Conservation (phyloP, 2,329 filamentous ascomycete genomes). For the Onygenales sp. region DNA sequence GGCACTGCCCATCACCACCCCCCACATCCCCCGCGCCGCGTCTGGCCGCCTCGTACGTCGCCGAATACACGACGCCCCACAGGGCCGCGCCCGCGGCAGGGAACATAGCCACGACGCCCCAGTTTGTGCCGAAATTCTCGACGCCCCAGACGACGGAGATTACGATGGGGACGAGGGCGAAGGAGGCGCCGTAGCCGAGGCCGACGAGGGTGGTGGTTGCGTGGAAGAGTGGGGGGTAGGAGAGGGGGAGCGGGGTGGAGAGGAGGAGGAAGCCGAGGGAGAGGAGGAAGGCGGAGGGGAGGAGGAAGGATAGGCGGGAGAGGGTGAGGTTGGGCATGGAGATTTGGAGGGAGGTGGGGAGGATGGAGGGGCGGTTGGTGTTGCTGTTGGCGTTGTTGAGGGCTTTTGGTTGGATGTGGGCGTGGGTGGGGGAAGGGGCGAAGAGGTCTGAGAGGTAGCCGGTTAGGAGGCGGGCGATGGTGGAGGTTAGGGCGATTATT, state of each 20-base stretch:
- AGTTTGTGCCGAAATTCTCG: constrained; percentile 97
- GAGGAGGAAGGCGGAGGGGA: constrained; percentile 64
- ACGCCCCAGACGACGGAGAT: constrained; percentile 97
- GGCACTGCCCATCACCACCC: constrained; percentile 54
- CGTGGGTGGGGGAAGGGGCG: constrained; percentile 57
- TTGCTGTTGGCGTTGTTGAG: constrained; percentile 18
- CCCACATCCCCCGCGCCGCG: constrained; percentile 31
- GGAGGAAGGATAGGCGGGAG: constrained; percentile 70
- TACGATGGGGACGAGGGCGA: constrained; percentile 81
- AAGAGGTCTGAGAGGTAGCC: constrained; percentile 83
- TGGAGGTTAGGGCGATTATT: constrained; percentile 83
- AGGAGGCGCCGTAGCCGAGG: constrained; percentile 85
- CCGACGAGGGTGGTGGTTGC: constrained; percentile 76
- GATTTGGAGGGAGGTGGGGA: constrained; percentile 24
- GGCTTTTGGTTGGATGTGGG: constrained; percentile 39
- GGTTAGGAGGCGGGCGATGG: constrained; percentile 78
- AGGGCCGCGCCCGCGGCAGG: constrained; percentile 80
- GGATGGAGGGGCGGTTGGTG: constrained; percentile 23
- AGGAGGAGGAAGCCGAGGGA: constrained; percentile 69
- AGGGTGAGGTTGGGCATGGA: constrained; percentile 42
- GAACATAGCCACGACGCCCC: constrained; percentile 88
- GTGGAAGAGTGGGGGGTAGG: constrained; percentile 74
- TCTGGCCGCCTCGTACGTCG: constrained; percentile 26
- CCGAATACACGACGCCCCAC: constrained; percentile 83
- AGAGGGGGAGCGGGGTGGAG: constrained; percentile 67